Percentiles rank a stretch among this genome's conserved stretches.
Evolutionary conservation across 768 basidiomycete genomes (phyloP).

Genomic region (Rhodotorula sphaerocarpa): DNA sequence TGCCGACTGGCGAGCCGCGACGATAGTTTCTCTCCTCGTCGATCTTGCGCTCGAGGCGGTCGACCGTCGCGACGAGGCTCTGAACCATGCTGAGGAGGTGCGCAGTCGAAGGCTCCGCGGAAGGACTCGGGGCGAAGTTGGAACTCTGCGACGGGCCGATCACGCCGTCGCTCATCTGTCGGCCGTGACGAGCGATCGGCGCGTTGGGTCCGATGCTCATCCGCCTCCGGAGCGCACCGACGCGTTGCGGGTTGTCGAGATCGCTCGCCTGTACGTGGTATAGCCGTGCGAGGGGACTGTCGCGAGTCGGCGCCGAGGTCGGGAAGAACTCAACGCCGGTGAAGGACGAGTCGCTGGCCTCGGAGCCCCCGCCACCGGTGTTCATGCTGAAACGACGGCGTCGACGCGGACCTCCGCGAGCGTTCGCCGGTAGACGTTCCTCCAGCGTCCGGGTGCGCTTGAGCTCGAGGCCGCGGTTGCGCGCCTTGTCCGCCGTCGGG

Average conservation of each 20-base stretch:
- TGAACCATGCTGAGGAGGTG: constrained; percentile 17
- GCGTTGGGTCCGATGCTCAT: constrained; percentile 11
- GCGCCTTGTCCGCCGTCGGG: too few relatives aligned
- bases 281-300: constrained; percentile 20
- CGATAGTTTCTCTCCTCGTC: too few relatives aligned
- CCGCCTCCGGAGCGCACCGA: constrained; percentile 4
- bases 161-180: constrained; percentile 3
- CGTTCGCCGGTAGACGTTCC: too few relatives aligned
- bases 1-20: not conserved
- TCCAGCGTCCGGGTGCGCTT: not conserved
- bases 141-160: not conserved
- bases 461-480: constrained; percentile 1
- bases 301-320: constrained; percentile 13
- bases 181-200: not conserved
- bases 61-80: constrained; percentile 34
- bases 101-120: not conserved
- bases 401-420: not conserved
- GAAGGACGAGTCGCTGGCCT: not conserved
- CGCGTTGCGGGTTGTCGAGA: not conserved
- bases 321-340: constrained; percentile 5
- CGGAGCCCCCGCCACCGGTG: not conserved
- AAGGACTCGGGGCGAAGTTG: not conserved
- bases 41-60: constrained; percentile 46
- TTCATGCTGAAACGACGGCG: not conserved
- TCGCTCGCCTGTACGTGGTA: not conserved